phyloP scores from a whole-genome alignment of 2,329 filamentous ascomycete genomes.

The Aureobasidium sp. region DNA sequence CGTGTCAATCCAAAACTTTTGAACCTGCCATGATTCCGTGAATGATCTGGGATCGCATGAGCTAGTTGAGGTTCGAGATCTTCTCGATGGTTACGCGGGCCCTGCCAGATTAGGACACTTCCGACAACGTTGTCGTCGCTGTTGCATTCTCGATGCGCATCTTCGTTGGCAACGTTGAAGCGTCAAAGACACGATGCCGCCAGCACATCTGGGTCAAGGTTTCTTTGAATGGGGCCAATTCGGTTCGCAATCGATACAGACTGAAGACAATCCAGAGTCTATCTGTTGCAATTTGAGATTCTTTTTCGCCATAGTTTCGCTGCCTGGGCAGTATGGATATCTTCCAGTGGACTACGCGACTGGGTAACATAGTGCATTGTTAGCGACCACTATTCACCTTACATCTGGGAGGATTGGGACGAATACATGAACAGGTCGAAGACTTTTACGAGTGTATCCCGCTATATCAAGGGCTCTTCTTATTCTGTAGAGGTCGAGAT shows the following conservation, averaged over 20 bases:
- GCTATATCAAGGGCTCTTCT: no score
- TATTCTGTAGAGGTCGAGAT: no score
- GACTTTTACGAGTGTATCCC: no score
- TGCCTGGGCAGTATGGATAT: background rate
- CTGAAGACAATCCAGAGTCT: no score
- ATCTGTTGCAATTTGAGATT: background rate
- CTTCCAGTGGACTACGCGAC: background rate
- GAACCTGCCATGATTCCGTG: background rate
- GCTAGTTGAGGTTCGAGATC: background rate
- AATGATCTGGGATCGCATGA: background rate
- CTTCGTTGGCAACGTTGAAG: background rate
- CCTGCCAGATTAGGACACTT: background rate
- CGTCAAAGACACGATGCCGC: background rate
- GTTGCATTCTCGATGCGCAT: background rate
- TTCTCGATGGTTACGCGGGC: background rate
- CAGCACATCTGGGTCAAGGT: background rate
- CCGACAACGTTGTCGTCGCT: background rate
- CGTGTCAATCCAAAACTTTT: background rate
- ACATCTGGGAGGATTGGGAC: background rate
- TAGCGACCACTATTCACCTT: background rate
- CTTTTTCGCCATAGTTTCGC: background rate
- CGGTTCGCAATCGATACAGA: background rate
- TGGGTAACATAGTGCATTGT: rapidly evolving
- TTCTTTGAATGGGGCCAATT: background rate
- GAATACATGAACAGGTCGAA: no score